Evolutionary conservation across 2,329 filamentous ascomycete genomes (phyloP).

Genomic region (Xenoacremonium recifei): DNA sequence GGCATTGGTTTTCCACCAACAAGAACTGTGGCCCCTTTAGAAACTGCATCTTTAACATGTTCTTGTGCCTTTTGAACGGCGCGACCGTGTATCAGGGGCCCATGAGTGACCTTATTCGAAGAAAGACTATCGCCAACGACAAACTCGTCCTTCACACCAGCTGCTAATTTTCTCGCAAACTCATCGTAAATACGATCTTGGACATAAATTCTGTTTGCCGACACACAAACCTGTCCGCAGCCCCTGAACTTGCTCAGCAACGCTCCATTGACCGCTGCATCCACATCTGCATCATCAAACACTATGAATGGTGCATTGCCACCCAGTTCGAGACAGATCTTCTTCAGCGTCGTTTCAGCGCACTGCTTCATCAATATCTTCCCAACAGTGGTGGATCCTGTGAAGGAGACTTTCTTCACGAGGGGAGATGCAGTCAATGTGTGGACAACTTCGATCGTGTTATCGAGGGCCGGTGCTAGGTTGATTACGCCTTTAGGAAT

Average conservation of each 20-base stretch:
- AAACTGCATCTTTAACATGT: slow-evolving; percentile 63
- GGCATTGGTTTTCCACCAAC: slow-evolving; percentile 48
- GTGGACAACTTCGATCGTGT: slow-evolving; percentile 71
- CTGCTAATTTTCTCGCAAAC: slow-evolving; percentile 62
- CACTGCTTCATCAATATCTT: slow-evolving; percentile 52
- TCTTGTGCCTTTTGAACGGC: slow-evolving; percentile 67
- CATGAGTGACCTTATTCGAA: slow-evolving; percentile 61
- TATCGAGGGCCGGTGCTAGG: slow-evolving; percentile 79
- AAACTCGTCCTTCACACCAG: slow-evolving; percentile 51
- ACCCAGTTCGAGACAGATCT: slow-evolving; percentile 68
- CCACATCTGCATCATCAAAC: slow-evolving; percentile 63
- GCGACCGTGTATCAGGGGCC: slow-evolving; percentile 60
- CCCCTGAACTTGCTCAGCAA: slow-evolving; percentile 58
- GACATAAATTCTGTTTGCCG: slow-evolving; percentile 73
- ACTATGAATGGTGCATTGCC: slow-evolving; percentile 70
- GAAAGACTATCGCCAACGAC: slow-evolving; percentile 55
- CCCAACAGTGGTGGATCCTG: slow-evolving; percentile 49
- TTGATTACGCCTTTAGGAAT: background rate
- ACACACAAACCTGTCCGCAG: slow-evolving; percentile 61
- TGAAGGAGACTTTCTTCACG: slow-evolving; percentile 70
- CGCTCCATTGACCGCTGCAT: slow-evolving; percentile 67
- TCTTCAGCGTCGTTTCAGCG: slow-evolving; percentile 58
- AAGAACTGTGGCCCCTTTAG: slow-evolving; percentile 39
- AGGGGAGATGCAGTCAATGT: slow-evolving; percentile 36
- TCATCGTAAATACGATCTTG: slow-evolving; percentile 64